Evolutionary conservation across 768 basidiomycete genomes (phyloP).

Genomic region (Collybia mongolica): DNA sequence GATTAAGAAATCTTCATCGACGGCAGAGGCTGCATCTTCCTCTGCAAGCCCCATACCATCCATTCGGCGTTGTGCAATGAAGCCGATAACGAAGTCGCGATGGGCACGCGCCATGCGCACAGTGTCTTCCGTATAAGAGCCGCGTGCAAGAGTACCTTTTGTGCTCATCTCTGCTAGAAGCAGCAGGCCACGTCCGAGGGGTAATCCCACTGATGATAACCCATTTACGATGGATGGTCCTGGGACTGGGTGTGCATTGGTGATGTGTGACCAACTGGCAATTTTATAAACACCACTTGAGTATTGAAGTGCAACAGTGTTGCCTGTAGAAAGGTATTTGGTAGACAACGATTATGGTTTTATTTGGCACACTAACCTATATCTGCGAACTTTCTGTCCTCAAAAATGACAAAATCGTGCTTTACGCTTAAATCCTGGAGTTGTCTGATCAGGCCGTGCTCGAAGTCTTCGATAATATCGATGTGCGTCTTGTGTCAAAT

Average conservation of each 20-base stretch:
- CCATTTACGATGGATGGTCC: conserved; percentile 96
- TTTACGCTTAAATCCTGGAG: conserved; percentile 70
- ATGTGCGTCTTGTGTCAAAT: conserved; percentile 78
- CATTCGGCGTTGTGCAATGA: conserved; percentile 89
- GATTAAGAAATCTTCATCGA: conserved; percentile 80
- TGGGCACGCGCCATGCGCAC: conserved; percentile 84
- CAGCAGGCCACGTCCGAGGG: conserved; percentile 82
- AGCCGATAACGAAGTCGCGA: conserved; percentile 91
- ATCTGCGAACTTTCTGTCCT: conserved; percentile 98
- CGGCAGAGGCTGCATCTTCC: conserved; percentile 24
- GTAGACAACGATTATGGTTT: not conserved
- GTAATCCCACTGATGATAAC: conserved; percentile 81
- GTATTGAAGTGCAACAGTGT: conserved; percentile 95
- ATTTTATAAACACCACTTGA: conserved; percentile 91
- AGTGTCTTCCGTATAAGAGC: conserved; percentile 79
- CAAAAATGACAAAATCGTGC: conserved; percentile 95
- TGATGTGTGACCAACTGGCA: conserved; percentile 94
- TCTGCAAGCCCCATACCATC: conserved; percentile 54
- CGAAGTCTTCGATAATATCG: conserved; percentile 93
- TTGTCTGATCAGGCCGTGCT: conserved; percentile 62
- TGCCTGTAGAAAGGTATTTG: conserved; percentile 54
- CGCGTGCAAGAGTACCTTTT: conserved; percentile 79
- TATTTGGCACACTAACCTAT: conserved; percentile 61
- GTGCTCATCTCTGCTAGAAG: conserved; percentile 97
- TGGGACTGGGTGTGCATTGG: conserved; percentile 94